Percentiles rank a stretch among this genome's conserved stretches.
phyloP scores from a whole-genome alignment of 179 eudicot genomes.

The Nepenthes alata region DNA sequence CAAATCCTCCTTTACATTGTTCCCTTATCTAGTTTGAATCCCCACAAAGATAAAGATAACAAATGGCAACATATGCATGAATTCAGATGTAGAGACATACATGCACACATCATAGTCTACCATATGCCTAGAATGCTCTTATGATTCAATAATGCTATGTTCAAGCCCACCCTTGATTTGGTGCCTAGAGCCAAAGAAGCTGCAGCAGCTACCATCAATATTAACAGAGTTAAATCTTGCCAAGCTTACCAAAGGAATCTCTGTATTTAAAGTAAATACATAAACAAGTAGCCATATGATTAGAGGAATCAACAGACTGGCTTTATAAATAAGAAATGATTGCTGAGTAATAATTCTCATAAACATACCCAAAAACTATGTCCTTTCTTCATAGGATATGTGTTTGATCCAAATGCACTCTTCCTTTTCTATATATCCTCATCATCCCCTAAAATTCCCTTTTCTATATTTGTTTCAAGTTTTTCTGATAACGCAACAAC shows the following conservation, averaged over 20 bases:
- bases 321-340: not conserved
- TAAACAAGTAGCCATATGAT: not conserved
- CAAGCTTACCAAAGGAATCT: constrained; percentile 88
- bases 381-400: constrained; percentile 55
- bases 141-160: not conserved
- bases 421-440: constrained; percentile 28
- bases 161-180: constrained; percentile 55
- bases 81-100: no score
- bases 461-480: constrained; percentile 33
- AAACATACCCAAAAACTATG: constrained; percentile 43
- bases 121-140: no score
- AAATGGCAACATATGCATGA: not conserved
- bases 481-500: constrained; percentile 32
- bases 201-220: constrained; percentile 90
- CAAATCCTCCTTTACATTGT: no score
- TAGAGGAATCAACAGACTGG: not conserved
- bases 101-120: no score
- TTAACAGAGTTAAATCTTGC: constrained; percentile 67
- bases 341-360: not conserved
- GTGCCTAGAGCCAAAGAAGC: constrained; percentile 82
- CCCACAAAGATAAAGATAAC: not conserved
- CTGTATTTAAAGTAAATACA: constrained; percentile 18
- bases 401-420: constrained; percentile 48
- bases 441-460: constrained; percentile 43
- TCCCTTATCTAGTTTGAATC: no score